Percentiles rank a stretch among this genome's conserved stretches.
Evolutionary conservation across 1,284 basidiomycete genomes (phyloP).

Genomic region (Tilletia horrida): DNA sequence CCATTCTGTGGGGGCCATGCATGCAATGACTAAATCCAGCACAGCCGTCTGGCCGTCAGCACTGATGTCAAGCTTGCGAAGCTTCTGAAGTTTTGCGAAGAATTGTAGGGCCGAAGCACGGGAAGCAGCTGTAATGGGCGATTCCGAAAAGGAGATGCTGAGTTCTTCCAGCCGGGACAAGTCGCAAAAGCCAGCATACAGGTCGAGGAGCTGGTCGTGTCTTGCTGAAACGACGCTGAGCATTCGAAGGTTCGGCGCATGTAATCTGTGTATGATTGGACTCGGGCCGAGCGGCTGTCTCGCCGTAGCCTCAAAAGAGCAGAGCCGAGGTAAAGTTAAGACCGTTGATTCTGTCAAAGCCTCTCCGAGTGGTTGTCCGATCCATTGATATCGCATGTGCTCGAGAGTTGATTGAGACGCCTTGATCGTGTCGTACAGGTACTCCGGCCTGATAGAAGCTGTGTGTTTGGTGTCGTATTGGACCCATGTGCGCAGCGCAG

Average conservation of each 20-base stretch:
- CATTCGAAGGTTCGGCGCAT: not conserved
- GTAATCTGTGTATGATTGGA: not conserved
- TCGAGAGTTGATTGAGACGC: not conserved
- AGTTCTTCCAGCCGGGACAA: constrained; percentile 2
- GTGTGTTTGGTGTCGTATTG: too few relatives aligned
- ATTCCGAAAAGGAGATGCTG: constrained; percentile 5
- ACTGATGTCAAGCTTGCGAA: constrained; percentile 7
- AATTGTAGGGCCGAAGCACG: not conserved
- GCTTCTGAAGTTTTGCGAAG: not conserved
- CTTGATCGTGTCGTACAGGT: not conserved
- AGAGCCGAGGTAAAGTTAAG: not conserved
- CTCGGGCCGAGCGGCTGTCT: not conserved
- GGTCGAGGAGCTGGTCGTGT: not conserved
- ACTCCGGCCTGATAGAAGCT: not conserved
- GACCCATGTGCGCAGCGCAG: not conserved
- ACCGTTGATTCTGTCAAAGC: not conserved
- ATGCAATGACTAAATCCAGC: not conserved
- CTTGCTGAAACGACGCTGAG: not conserved
- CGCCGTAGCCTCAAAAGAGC: not conserved
- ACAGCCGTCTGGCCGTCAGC: not conserved
- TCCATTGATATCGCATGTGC: not conserved
- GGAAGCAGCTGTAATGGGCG: not conserved
- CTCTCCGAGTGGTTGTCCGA: not conserved
- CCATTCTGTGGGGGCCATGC: constrained; percentile 1
- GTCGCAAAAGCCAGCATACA: not conserved